Base-by-base conservation (phyloP, 2,329 filamentous ascomycete genomes). In the Nothopassalora personata region DNA sequence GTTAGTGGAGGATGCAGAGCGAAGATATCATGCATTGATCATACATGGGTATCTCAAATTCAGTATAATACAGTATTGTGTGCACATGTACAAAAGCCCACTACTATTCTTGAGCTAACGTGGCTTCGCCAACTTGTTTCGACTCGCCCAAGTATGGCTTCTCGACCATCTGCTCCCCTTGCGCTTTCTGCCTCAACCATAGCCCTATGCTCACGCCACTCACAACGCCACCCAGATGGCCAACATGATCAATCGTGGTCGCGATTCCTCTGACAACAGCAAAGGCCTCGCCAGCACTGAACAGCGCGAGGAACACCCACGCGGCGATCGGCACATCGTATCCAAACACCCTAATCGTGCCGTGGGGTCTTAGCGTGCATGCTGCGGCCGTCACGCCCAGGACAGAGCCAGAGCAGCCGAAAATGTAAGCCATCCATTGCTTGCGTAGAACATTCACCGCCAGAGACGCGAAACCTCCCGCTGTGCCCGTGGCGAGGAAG, bases 341-440 rank as follows among this genome's bases (percentile, higher is more conserved):
- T 1, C 70, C 70, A 33, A 67, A 62, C 0, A 72, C 54, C 18
- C 60, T 63, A 6, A 71, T 63, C 33, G 55, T 68, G 39, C 66
- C 67, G 50, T 66, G 66, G 1, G 68, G 67, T 9, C 66, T 54
- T 13, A 82, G 70, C 53, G 77, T 74, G 64, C 79, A 81, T 66
- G 75, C 88, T 1, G 85, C 84, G 1, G 80, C 80, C 7, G 82
- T 70, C 23, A 90, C 68, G 23, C 86, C 87, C 62, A 83, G 80
- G 5, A 86, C 76, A 36, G 83, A 83, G 10, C 84, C 86, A 6
- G 86, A 89, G 1, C 86, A 85, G n/a, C 88, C 88, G 9, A 89
- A 76, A 1, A 83, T 82, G 39, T 85, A 80, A 10, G 76, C 70
- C 45, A 70, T 71, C 53, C 81, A 75, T 27, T 75, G 70, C 15